phyloP scores from a whole-genome alignment of 257 asterid genomes.

The Penstemon eatonii region DNA sequence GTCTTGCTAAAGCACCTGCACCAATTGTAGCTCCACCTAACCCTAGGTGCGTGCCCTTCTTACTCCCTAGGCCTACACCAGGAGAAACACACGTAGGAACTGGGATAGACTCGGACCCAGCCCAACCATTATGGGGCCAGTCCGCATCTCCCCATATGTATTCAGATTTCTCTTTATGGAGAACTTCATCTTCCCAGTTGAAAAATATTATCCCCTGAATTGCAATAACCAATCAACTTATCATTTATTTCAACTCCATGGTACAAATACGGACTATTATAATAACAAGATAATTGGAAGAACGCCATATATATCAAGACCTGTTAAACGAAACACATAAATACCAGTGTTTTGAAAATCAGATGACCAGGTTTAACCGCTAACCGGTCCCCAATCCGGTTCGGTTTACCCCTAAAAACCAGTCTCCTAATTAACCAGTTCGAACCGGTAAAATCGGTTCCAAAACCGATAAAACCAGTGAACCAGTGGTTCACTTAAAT shows the following conservation, averaged over 20 bases:
- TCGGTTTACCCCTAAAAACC: no score
- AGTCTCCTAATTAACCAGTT: no score
- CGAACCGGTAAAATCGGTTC: no score
- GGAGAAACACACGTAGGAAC: conserved; percentile 73
- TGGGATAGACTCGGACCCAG: conserved; percentile 71
- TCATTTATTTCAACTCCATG: conserved; percentile 1
- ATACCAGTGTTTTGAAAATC: background rate
- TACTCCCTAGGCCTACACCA: conserved; percentile 79
- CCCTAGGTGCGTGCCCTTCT: conserved; percentile 66
- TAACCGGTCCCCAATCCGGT: no score
- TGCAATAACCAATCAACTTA: conserved; percentile 18
- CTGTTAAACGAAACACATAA: conserved; percentile 17
- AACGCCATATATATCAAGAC: no score
- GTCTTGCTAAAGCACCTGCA: conserved; percentile 46
- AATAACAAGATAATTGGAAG: background rate
- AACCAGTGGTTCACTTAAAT: no score
- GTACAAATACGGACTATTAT: background rate
- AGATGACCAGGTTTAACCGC: no score
- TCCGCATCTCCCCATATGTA: conserved; percentile 91
- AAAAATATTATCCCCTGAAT: conserved; percentile 86
- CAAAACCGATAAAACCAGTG: no score
- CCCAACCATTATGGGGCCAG: conserved; percentile 97
- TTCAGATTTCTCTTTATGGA: conserved; percentile 51
- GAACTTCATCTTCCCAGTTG: conserved; percentile 76
- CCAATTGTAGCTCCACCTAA: conserved; percentile 87